phyloP scores from a whole-genome alignment of 2,329 filamentous ascomycete species.

The Scorias spongiosa region DNA sequence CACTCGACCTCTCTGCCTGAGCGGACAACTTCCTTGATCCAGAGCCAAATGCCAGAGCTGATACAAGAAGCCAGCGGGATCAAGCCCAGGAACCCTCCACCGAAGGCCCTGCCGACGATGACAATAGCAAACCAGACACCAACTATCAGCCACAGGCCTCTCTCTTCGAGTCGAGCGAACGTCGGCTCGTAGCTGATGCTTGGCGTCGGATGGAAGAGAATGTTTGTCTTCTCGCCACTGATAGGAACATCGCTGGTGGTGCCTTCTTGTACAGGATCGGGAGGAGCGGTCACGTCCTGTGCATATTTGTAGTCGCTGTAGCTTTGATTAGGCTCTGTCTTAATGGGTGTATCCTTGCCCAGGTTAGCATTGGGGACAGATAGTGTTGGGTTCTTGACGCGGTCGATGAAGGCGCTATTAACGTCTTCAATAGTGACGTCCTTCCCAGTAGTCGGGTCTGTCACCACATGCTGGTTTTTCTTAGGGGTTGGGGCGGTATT shows the following conservation, averaged over 20 bases:
- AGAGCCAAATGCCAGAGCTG: constrained; percentile 66
- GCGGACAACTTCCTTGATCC: constrained; percentile 74
- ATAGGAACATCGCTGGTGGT: constrained; percentile 89
- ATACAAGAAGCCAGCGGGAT: constrained; percentile 59
- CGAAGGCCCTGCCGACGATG: constrained; percentile 64
- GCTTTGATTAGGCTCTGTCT: constrained; percentile 55
- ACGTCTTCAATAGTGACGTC: constrained; percentile 78
- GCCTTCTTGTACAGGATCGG: constrained; percentile 67
- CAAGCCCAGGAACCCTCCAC: constrained; percentile 60
- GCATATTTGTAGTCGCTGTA: constrained; percentile 67
- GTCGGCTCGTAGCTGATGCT: constrained; percentile 81
- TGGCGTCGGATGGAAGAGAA: constrained; percentile 89
- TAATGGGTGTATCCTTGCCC: constrained; percentile 54
- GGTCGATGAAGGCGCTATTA: constrained; percentile 51
- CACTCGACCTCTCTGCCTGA: constrained; percentile 76
- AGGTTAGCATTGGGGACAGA: constrained; percentile 85
- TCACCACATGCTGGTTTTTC: constrained; percentile 45
- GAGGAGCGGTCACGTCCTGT: constrained; percentile 82
- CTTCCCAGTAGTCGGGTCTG: constrained; percentile 76
- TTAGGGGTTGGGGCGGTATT: constrained; percentile 30
- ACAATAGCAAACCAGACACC: constrained; percentile 60
- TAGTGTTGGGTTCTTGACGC: constrained; percentile 58
- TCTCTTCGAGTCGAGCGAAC: constrained; percentile 60
- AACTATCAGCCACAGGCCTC: constrained; percentile 53
- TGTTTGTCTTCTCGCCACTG: constrained; percentile 89